These are phyloP conservation scores for Magnolia changhungtana DNA, from an alignment of 164 flowering plant species.

Conservation along the genomic window DNA sequence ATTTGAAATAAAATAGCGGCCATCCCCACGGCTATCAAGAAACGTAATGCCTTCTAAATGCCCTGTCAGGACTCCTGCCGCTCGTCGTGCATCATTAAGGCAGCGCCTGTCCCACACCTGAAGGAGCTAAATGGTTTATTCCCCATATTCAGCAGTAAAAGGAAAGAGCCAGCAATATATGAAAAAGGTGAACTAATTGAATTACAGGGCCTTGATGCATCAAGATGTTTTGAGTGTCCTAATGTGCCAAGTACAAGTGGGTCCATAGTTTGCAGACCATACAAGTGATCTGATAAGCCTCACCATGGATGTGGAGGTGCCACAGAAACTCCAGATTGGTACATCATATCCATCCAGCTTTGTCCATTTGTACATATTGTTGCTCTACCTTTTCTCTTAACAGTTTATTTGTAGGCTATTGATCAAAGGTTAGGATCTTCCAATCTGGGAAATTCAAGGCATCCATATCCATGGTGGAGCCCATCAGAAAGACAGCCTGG, in stretches of 20 bases:
- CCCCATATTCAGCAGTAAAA: neutral
- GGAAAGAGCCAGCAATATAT: neutral
- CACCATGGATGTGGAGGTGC: neutral
- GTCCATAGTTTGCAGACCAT: neutral
- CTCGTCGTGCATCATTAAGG: constrained; percentile 39
- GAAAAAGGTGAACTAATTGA: neutral
- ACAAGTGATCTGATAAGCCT: no score
- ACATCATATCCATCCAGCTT: no score
- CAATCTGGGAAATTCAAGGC: no score
- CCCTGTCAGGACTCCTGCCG: constrained; percentile 77
- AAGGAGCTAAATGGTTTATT: constrained; percentile 3
- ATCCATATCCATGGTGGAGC: no score
- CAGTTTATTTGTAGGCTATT: no score
- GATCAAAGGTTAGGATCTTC: no score
- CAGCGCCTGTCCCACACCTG: constrained; percentile 98
- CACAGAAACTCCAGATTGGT: neutral
- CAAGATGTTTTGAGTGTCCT: no score
- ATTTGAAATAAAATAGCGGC: constrained; percentile 85
- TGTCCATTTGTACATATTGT: no score
- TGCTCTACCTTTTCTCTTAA: no score
- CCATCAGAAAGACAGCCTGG: no score
- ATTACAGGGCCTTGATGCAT: no score
- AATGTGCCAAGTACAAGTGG: neutral
- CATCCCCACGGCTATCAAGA: constrained; percentile 87
- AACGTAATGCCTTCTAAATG: constrained; percentile 91